Base-by-base conservation (phyloP, 2,329 filamentous ascomycete genomes). In the Juglanconis oblonga region DNA sequence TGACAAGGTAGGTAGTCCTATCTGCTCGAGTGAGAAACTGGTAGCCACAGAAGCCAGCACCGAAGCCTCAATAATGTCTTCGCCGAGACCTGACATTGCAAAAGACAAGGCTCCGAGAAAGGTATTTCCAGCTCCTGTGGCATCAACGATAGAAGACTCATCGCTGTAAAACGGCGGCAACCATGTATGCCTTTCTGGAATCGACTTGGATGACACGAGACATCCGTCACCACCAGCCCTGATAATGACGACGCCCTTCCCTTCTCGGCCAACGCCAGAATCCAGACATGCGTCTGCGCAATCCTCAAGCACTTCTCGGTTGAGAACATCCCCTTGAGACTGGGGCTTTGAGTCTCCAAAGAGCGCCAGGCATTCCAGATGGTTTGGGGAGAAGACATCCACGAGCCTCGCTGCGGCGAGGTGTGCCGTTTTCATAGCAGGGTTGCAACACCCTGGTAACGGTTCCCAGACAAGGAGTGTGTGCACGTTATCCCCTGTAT, bases 371-470 rank as follows among this genome's bases (percentile, higher is more conserved):
- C 75, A 58, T 47, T 75, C 73, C n/a, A 74, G 65, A 49, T 75
- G 73, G 55, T 76, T 75, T 3, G 73, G 74, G 9, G 71, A 73
- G 58, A 75, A 71, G 5, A 75, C 64, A 38, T 73, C 68, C 0
- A 75, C 71, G 1, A 65, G 47, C 49, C 58, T 65, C 29, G 45
- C 71, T 40, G 64, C 71, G 63, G 47, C 67, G 57, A 49, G 45
- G 61, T 62, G 65, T 49, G 62, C 66, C 59, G 69, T 68, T 62
- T 72, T 40, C 67, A 67, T 52, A 65, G 65, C 38, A 6, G 52
- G 55, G 2, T 32, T 57, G 47, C 68, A 70, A 60, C 44, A 33
- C 56, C 66, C 9, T 54, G 66, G 59, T n/a, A 52, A 13, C 11
- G 59, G 59, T 32, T 61, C 55, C 59, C 59, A 61, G 3, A 61